phyloP scores from a whole-genome alignment of 495 filamentous ascomycete genomes.

The Schizothecium vesticola region DNA sequence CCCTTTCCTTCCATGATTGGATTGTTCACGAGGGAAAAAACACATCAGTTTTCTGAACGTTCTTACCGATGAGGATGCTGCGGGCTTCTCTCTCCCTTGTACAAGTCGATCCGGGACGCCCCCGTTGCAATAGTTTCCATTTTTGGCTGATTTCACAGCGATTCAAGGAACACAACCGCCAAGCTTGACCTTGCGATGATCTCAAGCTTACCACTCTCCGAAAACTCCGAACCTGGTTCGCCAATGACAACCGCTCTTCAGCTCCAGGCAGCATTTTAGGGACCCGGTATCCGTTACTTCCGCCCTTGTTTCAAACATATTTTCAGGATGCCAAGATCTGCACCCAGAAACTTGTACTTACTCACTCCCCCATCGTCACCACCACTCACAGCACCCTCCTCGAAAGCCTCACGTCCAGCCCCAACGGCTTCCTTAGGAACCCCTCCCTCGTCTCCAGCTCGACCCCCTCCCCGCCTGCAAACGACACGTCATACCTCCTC shows the following conservation, averaged over 20 bases:
- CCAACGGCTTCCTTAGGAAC: conserved; percentile 83
- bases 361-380: not conserved
- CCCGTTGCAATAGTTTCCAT: not conserved
- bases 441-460: conserved; percentile 77
- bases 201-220: not conserved
- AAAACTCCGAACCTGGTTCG: not conserved
- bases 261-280: not conserved
- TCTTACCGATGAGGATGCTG: not conserved
- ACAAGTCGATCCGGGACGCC: too few species aligned
- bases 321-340: not conserved
- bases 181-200: not conserved
- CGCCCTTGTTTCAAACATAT: too few species aligned
- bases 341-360: not conserved
- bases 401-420: conserved; percentile 61
- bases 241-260: not conserved
- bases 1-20: not conserved
- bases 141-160: not conserved
- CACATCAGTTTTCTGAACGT: not conserved
- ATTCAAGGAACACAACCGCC: not conserved
- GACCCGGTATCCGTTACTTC: not conserved
- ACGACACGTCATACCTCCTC: conserved; percentile 65
- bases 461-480: conserved; percentile 51
- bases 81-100: too few species aligned
- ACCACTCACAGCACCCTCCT: conserved; percentile 13
- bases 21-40: not conserved